Conservation (phyloP, 139 green algal genomes). For the Coelastrella sp. region DNA sequence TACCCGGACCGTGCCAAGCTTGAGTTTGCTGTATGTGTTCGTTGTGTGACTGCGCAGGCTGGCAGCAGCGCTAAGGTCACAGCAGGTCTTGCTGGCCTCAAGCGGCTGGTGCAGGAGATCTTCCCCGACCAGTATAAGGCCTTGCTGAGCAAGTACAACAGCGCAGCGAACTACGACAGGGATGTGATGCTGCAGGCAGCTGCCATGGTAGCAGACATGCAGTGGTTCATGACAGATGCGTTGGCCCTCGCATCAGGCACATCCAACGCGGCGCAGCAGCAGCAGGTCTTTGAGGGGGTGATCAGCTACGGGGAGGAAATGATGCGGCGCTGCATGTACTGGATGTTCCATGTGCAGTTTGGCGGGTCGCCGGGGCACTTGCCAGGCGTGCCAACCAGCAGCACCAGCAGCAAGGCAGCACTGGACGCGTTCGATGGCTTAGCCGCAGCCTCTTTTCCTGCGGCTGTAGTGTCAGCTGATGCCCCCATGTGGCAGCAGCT, state of each 20-base stretch:
- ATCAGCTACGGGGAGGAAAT: constrained; percentile 30
- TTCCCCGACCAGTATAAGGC: background rate
- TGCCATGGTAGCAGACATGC: constrained; percentile 41
- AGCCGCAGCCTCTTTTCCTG: constrained; percentile 26
- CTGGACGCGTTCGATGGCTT: constrained; percentile 16
- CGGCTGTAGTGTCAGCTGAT: background rate
- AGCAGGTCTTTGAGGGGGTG: constrained; percentile 10
- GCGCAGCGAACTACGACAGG: constrained; percentile 3
- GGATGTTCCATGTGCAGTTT: constrained; percentile 51
- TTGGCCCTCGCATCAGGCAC: background rate
- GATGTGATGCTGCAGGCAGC: constrained; percentile 47
- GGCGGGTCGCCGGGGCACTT: background rate
- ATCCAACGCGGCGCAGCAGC: background rate
- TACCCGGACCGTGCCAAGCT: background rate
- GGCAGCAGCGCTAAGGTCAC: background rate
- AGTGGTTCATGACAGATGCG: constrained; percentile 31
- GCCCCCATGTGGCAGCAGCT: constrained; percentile 34
- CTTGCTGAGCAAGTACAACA: constrained; percentile 38
- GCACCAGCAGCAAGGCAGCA: background rate
- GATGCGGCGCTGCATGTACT: constrained; percentile 32
- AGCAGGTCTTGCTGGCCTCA: background rate
- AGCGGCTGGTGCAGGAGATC: background rate
- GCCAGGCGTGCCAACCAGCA: background rate
- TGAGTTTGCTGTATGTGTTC: background rate
- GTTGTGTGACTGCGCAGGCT: background rate